phyloP scores from a whole-genome alignment of 169 alveolate genomes.

The Eimeria brunetti region DNA sequence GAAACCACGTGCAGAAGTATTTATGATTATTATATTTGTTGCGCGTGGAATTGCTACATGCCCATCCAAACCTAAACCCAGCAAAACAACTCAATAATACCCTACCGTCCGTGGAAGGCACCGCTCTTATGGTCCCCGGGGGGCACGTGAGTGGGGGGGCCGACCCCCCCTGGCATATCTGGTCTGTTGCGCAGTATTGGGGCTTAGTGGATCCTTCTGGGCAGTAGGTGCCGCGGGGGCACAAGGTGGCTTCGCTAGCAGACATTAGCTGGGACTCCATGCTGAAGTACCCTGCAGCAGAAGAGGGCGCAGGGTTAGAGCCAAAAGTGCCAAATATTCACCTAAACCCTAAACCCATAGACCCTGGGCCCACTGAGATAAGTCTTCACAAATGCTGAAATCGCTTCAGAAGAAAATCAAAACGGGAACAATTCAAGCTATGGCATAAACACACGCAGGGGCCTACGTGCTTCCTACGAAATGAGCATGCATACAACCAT shows the following conservation, averaged over 20 bases:
- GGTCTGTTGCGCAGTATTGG: not conserved
- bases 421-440: not conserved
- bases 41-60: not conserved
- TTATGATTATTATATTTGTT: no score
- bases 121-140: conserved; percentile 21
- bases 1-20: no score
- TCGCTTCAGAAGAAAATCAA: not conserved
- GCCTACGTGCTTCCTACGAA: not conserved
- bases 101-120: not conserved
- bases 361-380: no score
- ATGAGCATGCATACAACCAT: not conserved
- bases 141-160: not conserved
- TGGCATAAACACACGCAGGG: not conserved
- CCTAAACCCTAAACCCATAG: no score
- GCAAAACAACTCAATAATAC: no score
- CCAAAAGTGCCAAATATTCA: no score
- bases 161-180: conserved; percentile 18
- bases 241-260: not conserved
- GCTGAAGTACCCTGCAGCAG: conserved; percentile 15
- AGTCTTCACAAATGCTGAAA: not conserved
- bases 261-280: not conserved
- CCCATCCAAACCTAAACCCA: not conserved
- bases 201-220: not conserved
- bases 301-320: not conserved
- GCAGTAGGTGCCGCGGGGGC: conserved; percentile 32